Base-by-base conservation (phyloP, 805 yeast species). In the Pichia sporocuriosa region DNA sequence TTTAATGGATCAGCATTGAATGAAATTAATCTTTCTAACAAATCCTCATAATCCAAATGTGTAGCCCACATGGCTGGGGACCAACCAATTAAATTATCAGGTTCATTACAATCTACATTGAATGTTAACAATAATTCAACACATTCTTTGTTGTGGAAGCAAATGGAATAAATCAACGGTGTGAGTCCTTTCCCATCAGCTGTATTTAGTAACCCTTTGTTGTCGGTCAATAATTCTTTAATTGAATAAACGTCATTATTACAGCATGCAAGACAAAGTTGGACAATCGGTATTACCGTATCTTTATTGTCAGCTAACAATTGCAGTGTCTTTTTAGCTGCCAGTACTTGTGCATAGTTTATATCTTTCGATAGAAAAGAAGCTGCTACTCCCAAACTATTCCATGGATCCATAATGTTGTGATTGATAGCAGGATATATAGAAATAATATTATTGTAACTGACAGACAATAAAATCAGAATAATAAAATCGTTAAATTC, bases 31-130 rank as follows among this genome's bases (percentile, higher is more conserved):
- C 71, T 61, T 35, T 75, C 72, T 13, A 76, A 79, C 34, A 81
- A 68, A 11, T 70, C 68, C 44, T 72, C 59, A 40, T 76, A 75
- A 40, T 77, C 73, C 49, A 80, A 68, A 50, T 79, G 73, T 3
- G 85, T 76, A 0, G 94, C 89, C 95, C 95, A 86, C 93, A 84
- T 85, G 34, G 84, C 59, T 10, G 96, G 86, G 0, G 86, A 73
- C 59, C 76, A 79, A 3, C 73, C 68, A 20, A 73, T 56, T 19
- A 75, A 42, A 2, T 68, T 62, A 50, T 81, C 89, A 8, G 59
- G 53, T 28, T 63, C 50, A 51, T 79, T 79, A 7, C 75, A 68
- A 50, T 75, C 77, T 6, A 67, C 74, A 12, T 58, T 53, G 32
- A 68, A 63, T 21, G 61, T 59, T 19, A 66, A 50, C 17, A 80